Percentiles rank a stretch among this genome's conserved stretches.
Conservation (phyloP, 129 eudicot genomes). For the carrot (Daucus carota) region DNA sequence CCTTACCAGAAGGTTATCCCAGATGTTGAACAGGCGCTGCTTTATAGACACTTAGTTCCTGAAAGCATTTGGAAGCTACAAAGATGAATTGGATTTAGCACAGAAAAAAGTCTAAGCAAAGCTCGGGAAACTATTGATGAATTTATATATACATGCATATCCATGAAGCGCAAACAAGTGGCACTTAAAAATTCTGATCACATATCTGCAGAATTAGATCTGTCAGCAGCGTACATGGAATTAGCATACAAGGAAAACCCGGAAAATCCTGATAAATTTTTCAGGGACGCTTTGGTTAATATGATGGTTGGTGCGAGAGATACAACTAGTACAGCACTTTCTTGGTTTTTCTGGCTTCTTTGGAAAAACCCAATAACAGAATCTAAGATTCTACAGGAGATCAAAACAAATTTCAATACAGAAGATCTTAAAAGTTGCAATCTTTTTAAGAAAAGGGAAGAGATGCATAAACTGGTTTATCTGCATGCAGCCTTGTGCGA, state of each 20-base stretch:
- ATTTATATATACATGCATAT: neutral
- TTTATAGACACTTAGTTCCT: neutral
- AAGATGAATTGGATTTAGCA: neutral
- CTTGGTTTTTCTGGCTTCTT: constrained; percentile 25
- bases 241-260: constrained; percentile 3
- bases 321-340: constrained; percentile 11
- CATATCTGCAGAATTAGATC: neutral
- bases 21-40: no score
- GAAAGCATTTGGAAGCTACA: constrained; percentile 8
- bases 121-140: neutral
- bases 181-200: neutral
- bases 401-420: neutral
- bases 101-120: neutral
- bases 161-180: neutral
- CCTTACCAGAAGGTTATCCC: no score
- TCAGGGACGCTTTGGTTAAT: constrained; percentile 17
- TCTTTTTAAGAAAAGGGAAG: neutral
- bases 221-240: neutral
- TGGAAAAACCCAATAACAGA: neutral
- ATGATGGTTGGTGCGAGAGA: constrained; percentile 25
- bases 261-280: neutral
- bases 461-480: neutral
- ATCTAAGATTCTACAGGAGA: neutral
- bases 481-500: constrained; percentile 8
- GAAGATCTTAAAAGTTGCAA: neutral